A percentile compares a stretch with the other conserved stretches of the same genome.
phyloP scores from a whole-genome alignment of 257 asterid genomes.

The Phtheirospermum japonicum region DNA sequence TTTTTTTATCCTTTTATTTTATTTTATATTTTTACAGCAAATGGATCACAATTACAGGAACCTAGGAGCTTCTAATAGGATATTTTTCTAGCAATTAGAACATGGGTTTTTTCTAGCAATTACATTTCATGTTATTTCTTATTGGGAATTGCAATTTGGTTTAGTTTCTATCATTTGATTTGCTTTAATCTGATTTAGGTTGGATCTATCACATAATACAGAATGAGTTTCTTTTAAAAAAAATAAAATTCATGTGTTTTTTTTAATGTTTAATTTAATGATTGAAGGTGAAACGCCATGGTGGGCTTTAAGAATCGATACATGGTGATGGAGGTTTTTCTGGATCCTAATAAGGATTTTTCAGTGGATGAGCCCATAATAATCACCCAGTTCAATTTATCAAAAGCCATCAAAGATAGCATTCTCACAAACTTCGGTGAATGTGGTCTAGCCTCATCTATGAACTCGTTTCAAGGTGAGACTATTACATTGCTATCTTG shows the following conservation, averaged over 20 bases:
- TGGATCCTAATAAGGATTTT: constrained; percentile 71
- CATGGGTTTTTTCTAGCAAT: not conserved
- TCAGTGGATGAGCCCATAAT: constrained; percentile 61
- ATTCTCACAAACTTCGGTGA: constrained; percentile 79
- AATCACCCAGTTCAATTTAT: constrained; percentile 62
- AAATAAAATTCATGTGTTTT: constrained; percentile 5
- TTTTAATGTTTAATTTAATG: constrained; percentile 15
- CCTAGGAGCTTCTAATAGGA: too few species aligned
- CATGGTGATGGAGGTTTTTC: constrained; percentile 75
- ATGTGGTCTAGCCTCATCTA: constrained; percentile 78
- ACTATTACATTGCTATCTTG: constrained; percentile 9
- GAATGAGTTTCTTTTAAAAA: too few species aligned
- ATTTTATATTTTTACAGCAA: too few species aligned
- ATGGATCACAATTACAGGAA: too few species aligned
- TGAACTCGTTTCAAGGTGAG: constrained; percentile 73
- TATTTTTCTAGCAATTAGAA: too few species aligned
- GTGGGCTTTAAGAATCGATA: constrained; percentile 90
- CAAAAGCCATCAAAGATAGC: constrained; percentile 66
- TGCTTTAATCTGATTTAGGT: not conserved
- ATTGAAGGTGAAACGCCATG: constrained; percentile 49
- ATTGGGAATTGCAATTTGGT: not conserved
- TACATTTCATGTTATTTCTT: not conserved
- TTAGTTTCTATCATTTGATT: not conserved
- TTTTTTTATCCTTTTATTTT: too few species aligned
- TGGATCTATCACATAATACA: not conserved